phyloP scores from a whole-genome alignment of 2,329 filamentous ascomycete genomes.

The Moelleriella libera region DNA sequence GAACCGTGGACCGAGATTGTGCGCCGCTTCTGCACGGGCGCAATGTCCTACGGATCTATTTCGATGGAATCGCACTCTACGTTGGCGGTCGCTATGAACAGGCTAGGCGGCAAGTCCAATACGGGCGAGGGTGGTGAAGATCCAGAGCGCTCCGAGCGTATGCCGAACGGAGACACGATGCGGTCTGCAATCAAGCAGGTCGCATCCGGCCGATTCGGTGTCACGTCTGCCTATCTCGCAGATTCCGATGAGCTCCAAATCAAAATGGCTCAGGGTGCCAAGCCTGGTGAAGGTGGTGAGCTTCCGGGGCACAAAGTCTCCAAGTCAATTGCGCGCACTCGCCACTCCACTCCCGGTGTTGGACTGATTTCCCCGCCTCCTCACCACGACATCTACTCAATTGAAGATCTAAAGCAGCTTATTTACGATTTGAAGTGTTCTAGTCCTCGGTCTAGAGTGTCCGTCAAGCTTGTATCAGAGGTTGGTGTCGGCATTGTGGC shows the following conservation, averaged over 20 bases:
- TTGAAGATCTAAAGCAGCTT: conserved; percentile 93
- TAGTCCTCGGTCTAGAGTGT: conserved; percentile 81
- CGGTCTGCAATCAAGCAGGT: conserved; percentile 96
- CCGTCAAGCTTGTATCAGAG: conserved; percentile 95
- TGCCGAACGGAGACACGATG: conserved; percentile 93
- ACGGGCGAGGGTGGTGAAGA: conserved; percentile 96
- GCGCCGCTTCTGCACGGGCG: conserved; percentile 87
- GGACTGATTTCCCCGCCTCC: conserved; percentile 91
- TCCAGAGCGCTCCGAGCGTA: conserved; percentile 70
- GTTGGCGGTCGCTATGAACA: conserved; percentile 90
- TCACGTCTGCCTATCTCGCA: conserved; percentile 86
- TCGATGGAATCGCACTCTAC: conserved; percentile 98
- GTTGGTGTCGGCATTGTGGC: conserved; percentile 96
- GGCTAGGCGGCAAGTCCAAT: conserved; percentile 91
- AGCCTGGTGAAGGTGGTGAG: conserved; percentile 95
- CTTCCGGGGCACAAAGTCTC: conserved; percentile 95
- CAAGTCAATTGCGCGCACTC: conserved; percentile 81
- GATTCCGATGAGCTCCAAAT: conserved; percentile 96
- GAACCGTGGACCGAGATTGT: conserved; percentile 98
- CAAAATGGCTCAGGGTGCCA: conserved; percentile 98
- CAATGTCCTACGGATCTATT: conserved; percentile 97
- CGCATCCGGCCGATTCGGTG: conserved; percentile 88
- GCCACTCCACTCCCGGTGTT: conserved; percentile 91
- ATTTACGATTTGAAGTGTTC: conserved; percentile 97
- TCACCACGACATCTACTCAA: conserved; percentile 97